Evolutionary conservation across 169 alveolate species (phyloP).

Genomic region (Cryptosporidium canis): DNA sequence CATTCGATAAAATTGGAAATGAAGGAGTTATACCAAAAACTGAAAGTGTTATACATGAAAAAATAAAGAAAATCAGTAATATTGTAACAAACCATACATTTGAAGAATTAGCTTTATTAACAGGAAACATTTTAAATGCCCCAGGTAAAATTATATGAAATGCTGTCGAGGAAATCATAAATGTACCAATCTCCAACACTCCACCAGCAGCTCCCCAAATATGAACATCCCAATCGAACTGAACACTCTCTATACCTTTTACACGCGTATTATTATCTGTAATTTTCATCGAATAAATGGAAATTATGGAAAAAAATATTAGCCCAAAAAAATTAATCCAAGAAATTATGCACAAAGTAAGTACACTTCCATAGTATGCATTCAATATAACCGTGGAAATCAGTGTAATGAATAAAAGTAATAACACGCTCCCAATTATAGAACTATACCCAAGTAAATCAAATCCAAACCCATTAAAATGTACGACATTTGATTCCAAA

Average conservation of each 20-base stretch:
- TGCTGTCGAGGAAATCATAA: slow-evolving; percentile 12
- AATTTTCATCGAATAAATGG: background rate
- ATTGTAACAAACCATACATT: slow-evolving; percentile 38
- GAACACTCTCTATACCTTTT: background rate
- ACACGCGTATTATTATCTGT: background rate
- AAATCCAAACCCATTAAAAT: background rate
- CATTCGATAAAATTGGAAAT: slow-evolving; percentile 36
- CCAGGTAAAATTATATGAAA: slow-evolving; percentile 37
- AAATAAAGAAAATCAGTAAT: slow-evolving; percentile 2
- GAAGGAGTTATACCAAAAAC: slow-evolving; percentile 15
- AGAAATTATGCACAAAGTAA: slow-evolving; percentile 3
- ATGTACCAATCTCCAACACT: slow-evolving; percentile 31
- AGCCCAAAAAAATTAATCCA: slow-evolving; percentile 48
- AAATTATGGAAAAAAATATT: background rate
- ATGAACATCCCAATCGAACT: slow-evolving; percentile 51
- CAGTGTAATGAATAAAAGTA: background rate
- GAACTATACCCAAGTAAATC: background rate
- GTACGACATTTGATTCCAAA: background rate
- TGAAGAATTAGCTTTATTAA: slow-evolving; percentile 7
- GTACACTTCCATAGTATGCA: background rate
- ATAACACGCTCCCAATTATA: background rate
- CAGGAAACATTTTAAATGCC: background rate
- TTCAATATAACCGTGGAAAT: slow-evolving; percentile 1
- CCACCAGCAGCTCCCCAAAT: slow-evolving; percentile 48
- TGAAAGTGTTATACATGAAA: background rate